phyloP scores from a whole-genome alignment of 768 basidiomycete genomes.

The Termitomyces eurrhizus region DNA sequence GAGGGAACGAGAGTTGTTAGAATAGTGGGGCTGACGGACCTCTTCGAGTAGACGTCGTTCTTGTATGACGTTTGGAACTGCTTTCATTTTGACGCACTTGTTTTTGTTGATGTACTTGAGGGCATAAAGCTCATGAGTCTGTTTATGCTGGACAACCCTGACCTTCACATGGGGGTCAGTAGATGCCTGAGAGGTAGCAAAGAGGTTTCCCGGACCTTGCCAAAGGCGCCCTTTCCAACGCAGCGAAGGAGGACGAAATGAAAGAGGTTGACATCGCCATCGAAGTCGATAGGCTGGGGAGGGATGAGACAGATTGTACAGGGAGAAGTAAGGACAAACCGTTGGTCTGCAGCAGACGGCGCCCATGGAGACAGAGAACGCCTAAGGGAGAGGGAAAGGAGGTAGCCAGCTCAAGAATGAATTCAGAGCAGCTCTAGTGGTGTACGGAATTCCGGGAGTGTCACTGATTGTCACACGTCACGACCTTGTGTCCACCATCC shows the following conservation, averaged over 20 bases:
- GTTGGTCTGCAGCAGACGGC: slow-evolving; percentile 82
- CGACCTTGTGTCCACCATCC: neutral
- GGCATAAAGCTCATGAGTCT: slow-evolving; percentile 93
- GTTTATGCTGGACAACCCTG: slow-evolving; percentile 98
- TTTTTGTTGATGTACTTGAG: slow-evolving; percentile 99
- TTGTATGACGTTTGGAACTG: slow-evolving; percentile 95
- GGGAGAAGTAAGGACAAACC: slow-evolving; percentile 34
- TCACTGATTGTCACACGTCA: slow-evolving; percentile 8
- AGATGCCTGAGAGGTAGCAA: slow-evolving; percentile 1
- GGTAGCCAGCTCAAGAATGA: slow-evolving; percentile 13
- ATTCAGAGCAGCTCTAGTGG: neutral
- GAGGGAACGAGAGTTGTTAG: slow-evolving; percentile 9
- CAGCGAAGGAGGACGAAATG: slow-evolving; percentile 93
- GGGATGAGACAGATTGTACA: neutral
- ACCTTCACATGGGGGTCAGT: slow-evolving; percentile 52
- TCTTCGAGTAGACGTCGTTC: slow-evolving; percentile 94
- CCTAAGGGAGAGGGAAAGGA: slow-evolving; percentile 1
- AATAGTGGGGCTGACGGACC: slow-evolving; percentile 37
- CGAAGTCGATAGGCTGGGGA: slow-evolving; percentile 86
- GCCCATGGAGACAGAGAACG: slow-evolving; percentile 49
- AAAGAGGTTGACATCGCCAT: slow-evolving; percentile 93
- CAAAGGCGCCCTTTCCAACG: slow-evolving; percentile 99
- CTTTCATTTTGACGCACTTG: slow-evolving; percentile 98
- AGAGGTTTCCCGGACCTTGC: slow-evolving; percentile 61
- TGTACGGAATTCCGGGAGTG: neutral